These are phyloP conservation scores for Akanthomyces muscarius DNA, from an alignment of 2,329 filamentous ascomycete species.

Conservation along the genomic window DNA sequence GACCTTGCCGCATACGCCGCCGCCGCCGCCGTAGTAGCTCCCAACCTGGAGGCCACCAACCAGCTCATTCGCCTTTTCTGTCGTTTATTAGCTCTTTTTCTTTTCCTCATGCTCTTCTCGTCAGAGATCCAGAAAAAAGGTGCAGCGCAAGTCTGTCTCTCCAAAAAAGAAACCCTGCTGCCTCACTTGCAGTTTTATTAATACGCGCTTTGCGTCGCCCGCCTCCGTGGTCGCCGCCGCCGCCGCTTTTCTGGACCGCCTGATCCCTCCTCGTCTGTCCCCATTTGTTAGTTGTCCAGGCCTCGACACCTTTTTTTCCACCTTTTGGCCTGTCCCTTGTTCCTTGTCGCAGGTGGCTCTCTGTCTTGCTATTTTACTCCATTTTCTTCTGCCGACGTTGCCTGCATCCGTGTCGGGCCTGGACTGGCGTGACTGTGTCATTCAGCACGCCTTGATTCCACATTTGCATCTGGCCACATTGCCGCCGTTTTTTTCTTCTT, in stretches of 20 bases:
- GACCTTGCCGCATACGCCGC: neutral
- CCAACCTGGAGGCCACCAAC: neutral
- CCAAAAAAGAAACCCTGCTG: too few species aligned
- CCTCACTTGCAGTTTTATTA: neutral
- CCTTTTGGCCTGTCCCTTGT: constrained; percentile 5
- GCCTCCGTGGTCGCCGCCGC: neutral
- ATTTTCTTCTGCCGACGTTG: neutral
- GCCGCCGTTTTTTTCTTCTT: constrained; percentile 2
- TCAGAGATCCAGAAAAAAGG: neutral
- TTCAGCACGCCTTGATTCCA: constrained; percentile 9
- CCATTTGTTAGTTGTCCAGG: neutral
- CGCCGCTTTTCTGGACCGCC: constrained; percentile 5
- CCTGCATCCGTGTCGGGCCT: constrained; percentile 5
- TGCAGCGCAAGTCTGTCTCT: neutral
- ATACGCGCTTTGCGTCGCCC: neutral
- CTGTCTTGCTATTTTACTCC: neutral
- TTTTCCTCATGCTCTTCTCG: neutral
- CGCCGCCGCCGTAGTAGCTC: neutral
- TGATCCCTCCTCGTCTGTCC: constrained; percentile 5
- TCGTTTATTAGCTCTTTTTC: neutral
- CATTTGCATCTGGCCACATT: constrained; percentile 5
- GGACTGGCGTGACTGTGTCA: constrained; percentile 16
- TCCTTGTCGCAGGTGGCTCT: constrained; percentile 5
- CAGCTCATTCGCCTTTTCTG: neutral
- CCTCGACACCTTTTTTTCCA: neutral